Evolutionary conservation across 2,329 filamentous ascomycete genomes (phyloP), one percentile per base, ranked within the genome.

Genomic region (Colletotrichum sp.): DNA sequence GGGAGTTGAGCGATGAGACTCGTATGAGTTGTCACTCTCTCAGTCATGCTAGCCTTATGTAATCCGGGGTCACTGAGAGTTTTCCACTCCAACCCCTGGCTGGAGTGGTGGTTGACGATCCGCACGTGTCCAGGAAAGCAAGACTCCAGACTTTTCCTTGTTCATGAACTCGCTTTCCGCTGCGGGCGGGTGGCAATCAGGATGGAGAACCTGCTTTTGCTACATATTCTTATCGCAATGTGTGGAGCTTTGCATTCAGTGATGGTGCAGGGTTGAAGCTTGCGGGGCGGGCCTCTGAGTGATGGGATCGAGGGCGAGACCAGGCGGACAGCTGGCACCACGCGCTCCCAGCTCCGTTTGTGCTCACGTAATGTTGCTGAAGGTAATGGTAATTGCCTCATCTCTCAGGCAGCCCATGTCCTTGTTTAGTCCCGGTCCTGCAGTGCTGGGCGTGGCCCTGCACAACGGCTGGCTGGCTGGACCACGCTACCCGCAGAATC

Each of bases 401-500:
- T 24, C 12, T 29, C 1, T 67, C 43, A 74, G 72, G 72, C 72
- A 71, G 16, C 13, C 70, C 59, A 62, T 66, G n/a, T 70, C 69
- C 64, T 64, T 74, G 64, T 59, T 47, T 70, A 31, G 67, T 33
- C n/a, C 43, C 43, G 18, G 43, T 51, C 43, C 43, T 51, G 43
- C 43, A 51, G 43, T 47, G 43, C 9, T 47, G n/a, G 43, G 27
- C 18, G 57, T 33, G 12, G 57, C 31, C 43, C 18, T 55, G 75
- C 62, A 62, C 64, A 73, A 73, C 71, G 71, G 71, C 71, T 66
- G 62, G 29, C 27, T 57, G 54, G 27, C 69, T 74, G 47, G 72
- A 72, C 70, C 64, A 36, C 69, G 58, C 69, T 73, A 74, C 43
- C 43, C 43, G 43, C 70, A 73, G 72, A 73, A 65, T 69, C 72